A percentile compares a stretch with the other conserved stretches of the same genome.
Conservation (phyloP, 1,284 basidiomycete genomes). For the Moesziomyces sp. region DNA sequence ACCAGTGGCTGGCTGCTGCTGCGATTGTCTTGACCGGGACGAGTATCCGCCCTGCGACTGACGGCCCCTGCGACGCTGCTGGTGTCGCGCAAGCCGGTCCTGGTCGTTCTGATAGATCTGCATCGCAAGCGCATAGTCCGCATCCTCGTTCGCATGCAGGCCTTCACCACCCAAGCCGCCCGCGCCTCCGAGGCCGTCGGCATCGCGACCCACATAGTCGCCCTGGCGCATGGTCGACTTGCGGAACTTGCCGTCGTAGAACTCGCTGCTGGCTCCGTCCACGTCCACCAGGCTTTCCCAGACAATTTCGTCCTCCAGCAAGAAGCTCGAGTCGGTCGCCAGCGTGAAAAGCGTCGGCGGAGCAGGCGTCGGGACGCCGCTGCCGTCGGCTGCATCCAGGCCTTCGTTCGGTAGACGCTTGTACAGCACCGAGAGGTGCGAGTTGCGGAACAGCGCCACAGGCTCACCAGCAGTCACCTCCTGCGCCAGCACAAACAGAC, state of each 20-base stretch:
- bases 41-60: conserved; percentile 8
- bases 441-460: conserved; percentile 85
- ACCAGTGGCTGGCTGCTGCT: not conserved
- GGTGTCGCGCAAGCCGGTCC: conserved; percentile 34
- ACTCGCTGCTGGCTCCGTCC: conserved; percentile 73
- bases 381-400: not conserved
- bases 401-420: conserved; percentile 46
- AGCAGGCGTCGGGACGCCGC: conserved; percentile 6
- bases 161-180: conserved; percentile 2
- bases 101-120: conserved; percentile 57
- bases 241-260: conserved; percentile 53
- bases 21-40: not conserved
- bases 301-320: conserved; percentile 78
- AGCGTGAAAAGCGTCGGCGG: conserved; percentile 75
- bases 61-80: conserved; percentile 28
- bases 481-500: conserved; percentile 71
- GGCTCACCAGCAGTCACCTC: conserved; percentile 70
- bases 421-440: conserved; percentile 87
- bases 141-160: conserved; percentile 35
- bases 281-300: conserved; percentile 91
- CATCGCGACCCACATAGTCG: conserved; percentile 33
- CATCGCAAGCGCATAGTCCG: conserved; percentile 54
- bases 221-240: conserved; percentile 38
- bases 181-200: conserved; percentile 7
- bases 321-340: conserved; percentile 83